Evolutionary conservation across 2,329 filamentous ascomycete species (phyloP).

Genomic region (Escovopsis sp.): DNA sequence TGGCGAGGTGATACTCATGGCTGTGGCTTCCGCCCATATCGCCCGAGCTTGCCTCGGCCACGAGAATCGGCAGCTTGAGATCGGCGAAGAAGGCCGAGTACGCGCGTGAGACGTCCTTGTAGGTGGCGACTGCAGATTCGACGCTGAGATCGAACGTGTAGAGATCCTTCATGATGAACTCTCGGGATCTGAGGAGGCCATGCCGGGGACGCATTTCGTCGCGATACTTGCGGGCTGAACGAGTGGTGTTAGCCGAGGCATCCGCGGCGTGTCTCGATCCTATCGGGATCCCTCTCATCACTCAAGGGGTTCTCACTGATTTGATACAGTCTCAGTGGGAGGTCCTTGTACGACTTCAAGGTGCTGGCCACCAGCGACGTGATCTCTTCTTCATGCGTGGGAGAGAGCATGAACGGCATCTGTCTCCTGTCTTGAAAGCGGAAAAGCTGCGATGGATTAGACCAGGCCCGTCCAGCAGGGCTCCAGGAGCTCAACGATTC

Average conservation of each 20-base stretch:
- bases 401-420: constrained; percentile 60
- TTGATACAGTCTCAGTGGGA: constrained; percentile 81
- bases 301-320: constrained; percentile 44
- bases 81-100: constrained; percentile 71
- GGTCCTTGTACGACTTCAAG: constrained; percentile 67
- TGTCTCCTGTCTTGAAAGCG: constrained; percentile 66
- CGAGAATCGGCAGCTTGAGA: constrained; percentile 66
- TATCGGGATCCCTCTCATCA: too few relatives aligned
- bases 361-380: constrained; percentile 61
- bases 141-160: constrained; percentile 77
- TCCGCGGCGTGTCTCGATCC: constrained; percentile 6
- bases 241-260: constrained; percentile 8
- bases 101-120: constrained; percentile 54
- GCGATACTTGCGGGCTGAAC: constrained; percentile 70
- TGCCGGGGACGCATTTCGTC: constrained; percentile 83
- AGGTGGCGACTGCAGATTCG: constrained; percentile 62
- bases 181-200: constrained; percentile 71
- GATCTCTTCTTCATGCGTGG: constrained; percentile 95
- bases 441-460: constrained; percentile 46
- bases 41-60: constrained; percentile 85
- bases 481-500: background rate
- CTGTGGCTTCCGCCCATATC: constrained; percentile 87
- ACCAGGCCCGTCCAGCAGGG: background rate
- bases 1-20: constrained; percentile 86
- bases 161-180: constrained; percentile 96